A percentile compares a stretch with the other conserved stretches of the same genome.
These are phyloP conservation scores for Jacaranda mimosifolia DNA, from an alignment of 257 asterid genomes.

Conservation along the genomic window DNA sequence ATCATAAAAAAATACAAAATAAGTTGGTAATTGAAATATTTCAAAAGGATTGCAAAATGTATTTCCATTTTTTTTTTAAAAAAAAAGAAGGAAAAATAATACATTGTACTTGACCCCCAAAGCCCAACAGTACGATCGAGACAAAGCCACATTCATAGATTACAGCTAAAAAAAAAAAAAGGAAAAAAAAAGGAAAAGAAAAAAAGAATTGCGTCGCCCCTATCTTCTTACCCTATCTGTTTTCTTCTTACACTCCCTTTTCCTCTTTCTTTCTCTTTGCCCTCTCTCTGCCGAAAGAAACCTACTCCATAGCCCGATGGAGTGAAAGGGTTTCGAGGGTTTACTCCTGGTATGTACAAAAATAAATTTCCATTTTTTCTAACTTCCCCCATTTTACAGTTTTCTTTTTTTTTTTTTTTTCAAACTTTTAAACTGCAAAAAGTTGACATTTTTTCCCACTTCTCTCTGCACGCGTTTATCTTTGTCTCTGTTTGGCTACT, in stretches of 20 bases:
- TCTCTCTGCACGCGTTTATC: neutral
- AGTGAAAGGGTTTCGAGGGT: constrained; percentile 50
- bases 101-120: constrained; percentile 14
- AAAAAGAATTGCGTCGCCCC: constrained; percentile 26
- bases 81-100: neutral
- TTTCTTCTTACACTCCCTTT: constrained; percentile 21
- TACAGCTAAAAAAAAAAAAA: neutral
- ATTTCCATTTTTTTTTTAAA: neutral
- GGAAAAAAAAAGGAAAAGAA: neutral
- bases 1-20: no score
- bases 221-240: constrained; percentile 56
- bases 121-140: constrained; percentile 25
- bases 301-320: constrained; percentile 44
- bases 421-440: neutral
- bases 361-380: constrained; percentile 20
- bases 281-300: constrained; percentile 26
- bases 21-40: no score
- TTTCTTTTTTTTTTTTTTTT: neutral
- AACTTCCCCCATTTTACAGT: constrained; percentile 23
- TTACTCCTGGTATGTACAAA: constrained; percentile 34
- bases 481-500: constrained; percentile 20
- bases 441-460: neutral
- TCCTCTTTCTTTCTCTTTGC: constrained; percentile 16
- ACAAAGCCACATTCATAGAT: constrained; percentile 18
- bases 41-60: no score